These are phyloP conservation scores for Pseudogymnoascus verrucosus DNA, from an alignment of 2,329 filamentous ascomycete species.

Conservation along the genomic window DNA sequence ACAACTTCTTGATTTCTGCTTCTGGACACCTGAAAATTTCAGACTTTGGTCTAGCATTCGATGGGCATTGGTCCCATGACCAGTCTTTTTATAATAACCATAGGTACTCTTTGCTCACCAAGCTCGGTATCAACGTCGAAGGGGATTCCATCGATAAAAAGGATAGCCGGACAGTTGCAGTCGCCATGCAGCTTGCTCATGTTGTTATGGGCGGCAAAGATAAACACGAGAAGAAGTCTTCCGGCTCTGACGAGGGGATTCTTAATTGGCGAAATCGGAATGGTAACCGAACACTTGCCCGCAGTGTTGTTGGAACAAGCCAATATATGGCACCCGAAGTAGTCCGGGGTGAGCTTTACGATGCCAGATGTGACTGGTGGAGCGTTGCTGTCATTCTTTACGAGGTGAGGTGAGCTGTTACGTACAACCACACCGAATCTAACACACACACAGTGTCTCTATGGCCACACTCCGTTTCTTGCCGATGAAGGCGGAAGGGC, in stretches of 20 bases:
- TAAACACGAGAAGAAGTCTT: slow-evolving; percentile 31
- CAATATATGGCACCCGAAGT: slow-evolving; percentile 99
- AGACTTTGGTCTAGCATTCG: slow-evolving; percentile 91
- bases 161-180: slow-evolving; percentile 37
- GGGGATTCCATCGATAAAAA: slow-evolving; percentile 66
- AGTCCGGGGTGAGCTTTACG: slow-evolving; percentile 71
- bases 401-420: slow-evolving; percentile 44
- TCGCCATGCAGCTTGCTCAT: slow-evolving; percentile 32
- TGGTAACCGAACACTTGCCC: slow-evolving; percentile 64
- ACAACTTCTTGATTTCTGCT: slow-evolving; percentile 88
- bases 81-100: slow-evolving; percentile 79
- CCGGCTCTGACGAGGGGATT: slow-evolving; percentile 34
- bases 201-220: slow-evolving; percentile 33
- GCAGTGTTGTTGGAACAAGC: slow-evolving; percentile 86
- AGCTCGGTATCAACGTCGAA: slow-evolving; percentile 62
- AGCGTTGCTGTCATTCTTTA: slow-evolving; percentile 91
- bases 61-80: slow-evolving; percentile 91
- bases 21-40: slow-evolving; percentile 91
- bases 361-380: slow-evolving; percentile 95
- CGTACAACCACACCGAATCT: background rate
- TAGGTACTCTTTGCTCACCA: slow-evolving; percentile 69
- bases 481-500: slow-evolving; percentile 64
- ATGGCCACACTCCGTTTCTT: slow-evolving; percentile 84
- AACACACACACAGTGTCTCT: slow-evolving; percentile 57
- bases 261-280: slow-evolving; percentile 62